Percentiles rank a stretch among this genome's conserved stretches.
Conservation (phyloP, 2,329 filamentous ascomycete genomes). For the Sphaerulina populicola region DNA sequence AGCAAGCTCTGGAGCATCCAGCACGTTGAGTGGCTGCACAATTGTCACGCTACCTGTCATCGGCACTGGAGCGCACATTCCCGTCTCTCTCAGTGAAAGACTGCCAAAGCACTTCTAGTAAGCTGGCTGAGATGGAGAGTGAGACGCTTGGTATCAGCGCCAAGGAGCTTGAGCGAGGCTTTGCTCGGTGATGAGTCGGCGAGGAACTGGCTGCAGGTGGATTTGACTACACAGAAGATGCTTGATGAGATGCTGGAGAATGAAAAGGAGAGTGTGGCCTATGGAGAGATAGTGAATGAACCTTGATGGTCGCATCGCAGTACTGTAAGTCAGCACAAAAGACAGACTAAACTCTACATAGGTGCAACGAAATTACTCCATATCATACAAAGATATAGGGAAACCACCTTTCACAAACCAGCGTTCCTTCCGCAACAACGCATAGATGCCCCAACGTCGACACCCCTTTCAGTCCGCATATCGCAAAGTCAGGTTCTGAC, state of each 20-base stretch:
- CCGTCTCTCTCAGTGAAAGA: constrained; percentile 59
- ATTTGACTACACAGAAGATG: constrained; percentile 50
- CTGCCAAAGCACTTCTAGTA: constrained; percentile 48
- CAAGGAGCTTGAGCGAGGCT: constrained; percentile 48
- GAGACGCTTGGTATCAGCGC: constrained; percentile 51
- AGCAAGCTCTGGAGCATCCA: constrained; percentile 53
- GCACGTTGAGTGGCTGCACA: constrained; percentile 53
- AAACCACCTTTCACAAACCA: neutral
- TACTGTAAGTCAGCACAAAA: too few relatives aligned
- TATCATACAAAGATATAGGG: neutral
- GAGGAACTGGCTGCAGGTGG: constrained; percentile 36
- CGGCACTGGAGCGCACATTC: constrained; percentile 61
- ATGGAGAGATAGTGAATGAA: constrained; percentile 54
- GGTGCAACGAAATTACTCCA: neutral
- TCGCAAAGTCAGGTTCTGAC: neutral
- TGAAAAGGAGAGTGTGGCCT: constrained; percentile 50
- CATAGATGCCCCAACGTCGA: neutral
- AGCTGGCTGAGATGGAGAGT: constrained; percentile 43
- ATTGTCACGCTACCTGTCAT: constrained; percentile 63
- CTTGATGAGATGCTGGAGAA: constrained; percentile 43
- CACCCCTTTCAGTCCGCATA: neutral
- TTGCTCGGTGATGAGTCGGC: constrained; percentile 6
- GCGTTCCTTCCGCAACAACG: neutral
- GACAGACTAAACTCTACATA: neutral
- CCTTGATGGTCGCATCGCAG: too few relatives aligned